A percentile compares a stretch with the other conserved stretches of the same genome.
Conservation (phyloP, 768 basidiomycete genomes). For the Suillus subaureus region DNA sequence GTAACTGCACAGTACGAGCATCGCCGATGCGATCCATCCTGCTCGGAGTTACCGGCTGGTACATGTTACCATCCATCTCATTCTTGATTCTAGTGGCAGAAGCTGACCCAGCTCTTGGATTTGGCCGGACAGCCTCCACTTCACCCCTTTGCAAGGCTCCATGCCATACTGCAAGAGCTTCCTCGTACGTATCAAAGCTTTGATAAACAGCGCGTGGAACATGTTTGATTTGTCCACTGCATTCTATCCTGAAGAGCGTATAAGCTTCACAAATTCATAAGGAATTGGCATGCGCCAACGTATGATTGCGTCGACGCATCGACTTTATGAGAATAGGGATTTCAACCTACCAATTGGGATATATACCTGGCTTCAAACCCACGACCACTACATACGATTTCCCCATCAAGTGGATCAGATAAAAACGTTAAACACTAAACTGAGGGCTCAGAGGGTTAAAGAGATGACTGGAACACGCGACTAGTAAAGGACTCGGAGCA, state of each 20-base stretch:
- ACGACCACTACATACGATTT: slow-evolving; percentile 32
- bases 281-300: slow-evolving; percentile 31
- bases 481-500: not conserved
- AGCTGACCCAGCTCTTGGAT: slow-evolving; percentile 10
- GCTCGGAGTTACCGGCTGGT: not conserved
- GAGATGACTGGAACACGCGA: not conserved
- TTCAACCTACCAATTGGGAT: slow-evolving; percentile 27
- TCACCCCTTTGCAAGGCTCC: slow-evolving; percentile 33
- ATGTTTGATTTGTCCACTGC: slow-evolving; percentile 42
- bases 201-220: slow-evolving; percentile 46
- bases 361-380: slow-evolving; percentile 33
- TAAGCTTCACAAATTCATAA: slow-evolving; percentile 14
- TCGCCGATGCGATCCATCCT: slow-evolving; percentile 4
- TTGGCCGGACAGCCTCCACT: slow-evolving; percentile 18
- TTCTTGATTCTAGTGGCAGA: slow-evolving; percentile 13
- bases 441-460: not conserved
- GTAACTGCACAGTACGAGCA: slow-evolving; percentile 15
- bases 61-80: slow-evolving; percentile 2
- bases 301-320: slow-evolving; percentile 20
- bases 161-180: slow-evolving; percentile 39
- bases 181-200: slow-evolving; percentile 43
- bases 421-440: not conserved
- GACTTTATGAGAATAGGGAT: slow-evolving; percentile 11
- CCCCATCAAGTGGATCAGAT: slow-evolving; percentile 14
- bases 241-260: slow-evolving; percentile 44